These are phyloP conservation scores for Rhizoclosmatium globosum DNA, from an alignment of 192 early-diverging fungal genomes.

Conservation along the genomic window DNA sequence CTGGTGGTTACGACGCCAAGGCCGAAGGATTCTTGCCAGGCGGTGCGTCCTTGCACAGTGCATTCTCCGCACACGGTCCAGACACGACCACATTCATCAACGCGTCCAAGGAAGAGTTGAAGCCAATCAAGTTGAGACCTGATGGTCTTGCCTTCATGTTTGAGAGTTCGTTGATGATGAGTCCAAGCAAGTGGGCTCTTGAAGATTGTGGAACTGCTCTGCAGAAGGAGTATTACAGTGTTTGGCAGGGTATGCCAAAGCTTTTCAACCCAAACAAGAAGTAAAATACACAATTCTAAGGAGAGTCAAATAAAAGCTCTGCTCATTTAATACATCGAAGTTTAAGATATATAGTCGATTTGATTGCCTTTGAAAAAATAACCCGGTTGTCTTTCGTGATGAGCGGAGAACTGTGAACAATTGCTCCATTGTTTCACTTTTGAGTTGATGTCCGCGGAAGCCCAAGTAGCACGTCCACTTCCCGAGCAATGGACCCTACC, in stretches of 20 bases:
- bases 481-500: too few species aligned
- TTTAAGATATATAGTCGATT: too few species aligned
- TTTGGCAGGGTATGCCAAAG: slow-evolving; percentile 78
- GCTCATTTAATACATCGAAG: too few species aligned
- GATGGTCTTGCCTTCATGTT: slow-evolving; percentile 96
- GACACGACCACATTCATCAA: slow-evolving; percentile 80
- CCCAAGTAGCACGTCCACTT: too few species aligned
- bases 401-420: too few species aligned
- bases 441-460: too few species aligned
- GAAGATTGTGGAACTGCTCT: slow-evolving; percentile 67
- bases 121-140: slow-evolving; percentile 83
- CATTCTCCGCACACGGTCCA: slow-evolving; percentile 94
- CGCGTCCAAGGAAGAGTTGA: slow-evolving; percentile 74
- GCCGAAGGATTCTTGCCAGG: slow-evolving; percentile 90
- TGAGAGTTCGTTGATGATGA: slow-evolving; percentile 84
- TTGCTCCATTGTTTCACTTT: too few species aligned
- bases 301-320: too few species aligned
- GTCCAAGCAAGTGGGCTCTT: slow-evolving; percentile 83
- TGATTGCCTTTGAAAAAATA: too few species aligned
- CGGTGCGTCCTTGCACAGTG: slow-evolving; percentile 76
- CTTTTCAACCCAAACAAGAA: slow-evolving; percentile 52
- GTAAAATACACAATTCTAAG: not conserved
- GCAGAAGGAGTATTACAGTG: slow-evolving; percentile 87
- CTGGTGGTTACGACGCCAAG: slow-evolving; percentile 94
- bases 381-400: too few species aligned